Evolutionary conservation across 1,284 basidiomycete genomes (phyloP), one percentile per base, ranked within the genome.

Genomic region (Cystobasidium slooffiae): DNA sequence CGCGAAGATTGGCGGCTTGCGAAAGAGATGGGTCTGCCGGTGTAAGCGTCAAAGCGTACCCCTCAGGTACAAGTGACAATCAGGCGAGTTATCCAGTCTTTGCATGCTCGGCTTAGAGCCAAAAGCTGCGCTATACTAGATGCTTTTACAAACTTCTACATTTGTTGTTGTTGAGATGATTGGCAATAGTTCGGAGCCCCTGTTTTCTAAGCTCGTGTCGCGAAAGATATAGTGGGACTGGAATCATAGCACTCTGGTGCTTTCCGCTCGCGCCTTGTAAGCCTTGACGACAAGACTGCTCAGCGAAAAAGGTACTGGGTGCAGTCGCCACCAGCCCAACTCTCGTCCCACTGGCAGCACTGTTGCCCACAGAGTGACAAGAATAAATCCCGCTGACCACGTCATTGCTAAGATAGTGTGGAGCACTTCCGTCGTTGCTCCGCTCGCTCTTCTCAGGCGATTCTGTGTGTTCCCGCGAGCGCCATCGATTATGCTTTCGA

Each of bases 1-100:
- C 63, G 70, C 18, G 53, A 56, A 59, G 70, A 65, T 6, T 73
- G 70, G 70, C 41, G 62, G 43, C 37, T n/a, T 43, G 70, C 70
- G 2, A 61, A 44, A 44, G 39, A 58, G 47, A 16, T 18, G 12
- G 70, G 70, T 10, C 70, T 73, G 14, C 51, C 66, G 22, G 43
- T 14, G 31, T 68, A 65, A 43, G 12, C 18, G 31, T 31, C 31
- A 31, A 31, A 5, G 1, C 31, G 31, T 5, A 5, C 31, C 1
- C 31, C 2, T 31, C 31, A 31, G 31, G 5, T 31, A 1, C 31
- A 31, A 31, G 5, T 2, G 31, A 2, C 5, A 5, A 31, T 31
- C 5, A 31, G 31, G 31, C 31, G 31, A 31, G 31, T 31, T 5
- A 31, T 31, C 31, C 31, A 31, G 5, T 31, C 31, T 31, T 31